Percentiles rank a stretch among this genome's conserved stretches.
Evolutionary conservation across 2,329 filamentous ascomycete genomes (phyloP).

Genomic region (Sphaerulina musiva): DNA sequence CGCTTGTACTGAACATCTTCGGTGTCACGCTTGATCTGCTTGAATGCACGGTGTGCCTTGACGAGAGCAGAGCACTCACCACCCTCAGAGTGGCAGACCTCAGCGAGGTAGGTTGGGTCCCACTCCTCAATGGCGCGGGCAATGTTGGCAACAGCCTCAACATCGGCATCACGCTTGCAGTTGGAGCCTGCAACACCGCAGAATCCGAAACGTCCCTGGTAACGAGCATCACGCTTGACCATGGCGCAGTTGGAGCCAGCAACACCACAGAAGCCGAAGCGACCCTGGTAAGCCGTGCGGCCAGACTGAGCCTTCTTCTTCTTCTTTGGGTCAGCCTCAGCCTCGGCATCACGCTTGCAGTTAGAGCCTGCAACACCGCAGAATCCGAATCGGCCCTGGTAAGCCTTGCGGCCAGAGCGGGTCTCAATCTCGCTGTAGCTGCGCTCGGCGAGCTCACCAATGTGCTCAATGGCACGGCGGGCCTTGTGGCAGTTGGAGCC

Average conservation of each 20-base stretch:
- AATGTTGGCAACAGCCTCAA: slow-evolving; percentile 33
- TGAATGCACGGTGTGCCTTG: slow-evolving; percentile 25
- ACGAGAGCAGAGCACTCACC: slow-evolving; percentile 27
- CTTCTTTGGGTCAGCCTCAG: slow-evolving; percentile 31
- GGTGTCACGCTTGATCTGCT: slow-evolving; percentile 25
- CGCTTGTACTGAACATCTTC: slow-evolving; percentile 14
- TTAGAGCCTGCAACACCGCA: slow-evolving; percentile 34
- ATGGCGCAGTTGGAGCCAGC: slow-evolving; percentile 40
- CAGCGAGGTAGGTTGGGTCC: slow-evolving; percentile 17
- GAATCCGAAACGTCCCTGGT: slow-evolving; percentile 22
- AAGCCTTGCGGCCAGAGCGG: slow-evolving; percentile 15
- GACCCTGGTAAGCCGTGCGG: background rate
- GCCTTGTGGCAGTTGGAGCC: slow-evolving; percentile 33
- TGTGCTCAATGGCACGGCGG: slow-evolving; percentile 40
- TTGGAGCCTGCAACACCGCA: slow-evolving; percentile 38
- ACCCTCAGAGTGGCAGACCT: slow-evolving; percentile 17
- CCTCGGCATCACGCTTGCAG: slow-evolving; percentile 34
- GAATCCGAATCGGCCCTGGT: slow-evolving; percentile 5
- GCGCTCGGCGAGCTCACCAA: slow-evolving; percentile 22
- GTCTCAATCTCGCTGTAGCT: slow-evolving; percentile 16
- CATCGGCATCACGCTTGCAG: slow-evolving; percentile 38
- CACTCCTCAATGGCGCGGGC: slow-evolving; percentile 16
- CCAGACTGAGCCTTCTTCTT: too few species aligned
- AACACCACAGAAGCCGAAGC: slow-evolving; percentile 32
- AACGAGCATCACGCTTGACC: slow-evolving; percentile 10